Evolutionary conservation across 23 red algal species (phyloP).

Genomic region (Gracilariopsis chorda): DNA sequence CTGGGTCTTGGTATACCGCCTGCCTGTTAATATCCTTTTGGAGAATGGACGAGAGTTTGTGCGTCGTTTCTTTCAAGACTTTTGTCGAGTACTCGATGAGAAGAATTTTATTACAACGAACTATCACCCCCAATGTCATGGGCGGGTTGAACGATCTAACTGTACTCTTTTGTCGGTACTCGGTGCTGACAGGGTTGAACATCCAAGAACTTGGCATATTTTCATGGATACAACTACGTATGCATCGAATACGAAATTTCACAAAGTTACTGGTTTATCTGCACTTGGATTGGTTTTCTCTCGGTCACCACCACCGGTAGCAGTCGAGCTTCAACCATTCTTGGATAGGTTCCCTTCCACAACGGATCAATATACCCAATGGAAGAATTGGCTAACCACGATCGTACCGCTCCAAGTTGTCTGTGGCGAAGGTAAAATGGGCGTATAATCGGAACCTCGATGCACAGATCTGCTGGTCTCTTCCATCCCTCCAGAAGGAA

Average conservation of each 20-base stretch:
- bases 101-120: not conserved
- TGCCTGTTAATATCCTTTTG: not conserved
- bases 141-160: not conserved
- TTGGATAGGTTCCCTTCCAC: not conserved
- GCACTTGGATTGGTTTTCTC: too few species aligned
- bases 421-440: too few species aligned
- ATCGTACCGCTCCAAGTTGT: not conserved
- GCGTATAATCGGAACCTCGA: too few species aligned
- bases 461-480: too few species aligned
- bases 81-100: not conserved
- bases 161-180: too few species aligned
- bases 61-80: not conserved
- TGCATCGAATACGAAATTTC: too few species aligned
- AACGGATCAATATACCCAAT: not conserved
- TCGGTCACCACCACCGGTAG: too few species aligned
- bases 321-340: not conserved
- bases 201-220: too few species aligned
- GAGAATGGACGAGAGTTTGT: not conserved
- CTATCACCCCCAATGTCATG: constrained; percentile 27
- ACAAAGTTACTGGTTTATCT: too few species aligned
- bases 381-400: not conserved
- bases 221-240: too few species aligned
- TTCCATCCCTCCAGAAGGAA: too few species aligned
- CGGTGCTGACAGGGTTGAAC: too few species aligned
- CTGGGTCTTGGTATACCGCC: not conserved